A percentile compares a stretch with the other conserved stretches of the same genome.
phyloP scores from a whole-genome alignment of 305 asterid genomes.

The Vinca major region DNA sequence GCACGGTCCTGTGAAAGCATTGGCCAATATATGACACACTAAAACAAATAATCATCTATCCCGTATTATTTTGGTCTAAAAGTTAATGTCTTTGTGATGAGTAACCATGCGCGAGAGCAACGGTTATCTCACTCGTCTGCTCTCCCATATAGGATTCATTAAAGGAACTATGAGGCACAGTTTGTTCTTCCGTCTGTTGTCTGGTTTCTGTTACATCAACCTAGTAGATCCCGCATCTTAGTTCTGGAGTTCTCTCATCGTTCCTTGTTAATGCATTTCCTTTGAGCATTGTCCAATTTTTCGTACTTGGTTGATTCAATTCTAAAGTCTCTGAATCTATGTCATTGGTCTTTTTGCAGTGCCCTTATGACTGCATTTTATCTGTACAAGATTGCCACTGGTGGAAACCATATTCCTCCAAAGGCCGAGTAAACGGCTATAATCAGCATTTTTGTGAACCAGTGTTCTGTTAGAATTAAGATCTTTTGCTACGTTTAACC shows the following conservation, averaged over 20 bases:
- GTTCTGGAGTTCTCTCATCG: not conserved
- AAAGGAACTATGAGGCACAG: no score
- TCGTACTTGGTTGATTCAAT: not conserved
- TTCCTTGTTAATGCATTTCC: not conserved
- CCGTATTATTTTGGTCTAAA: no score
- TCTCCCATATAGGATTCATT: not conserved
- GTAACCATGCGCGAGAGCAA: no score
- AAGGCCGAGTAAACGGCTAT: constrained; percentile 24
- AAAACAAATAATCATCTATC: no score
- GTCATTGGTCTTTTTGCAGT: constrained; percentile 24
- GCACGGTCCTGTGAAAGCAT: no score
- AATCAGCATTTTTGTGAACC: not conserved
- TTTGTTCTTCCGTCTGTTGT: not conserved
- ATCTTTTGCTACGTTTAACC: not conserved
- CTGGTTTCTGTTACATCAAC: not conserved
- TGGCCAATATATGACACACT: no score
- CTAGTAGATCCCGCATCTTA: not conserved
- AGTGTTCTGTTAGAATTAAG: not conserved
- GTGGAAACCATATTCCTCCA: constrained; percentile 37
- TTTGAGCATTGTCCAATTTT: not conserved
- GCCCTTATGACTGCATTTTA: constrained; percentile 36
- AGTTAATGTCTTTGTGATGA: no score
- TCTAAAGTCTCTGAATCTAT: constrained; percentile 2
- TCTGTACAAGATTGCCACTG: constrained; percentile 29
- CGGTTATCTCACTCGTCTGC: no score